Evolutionary conservation across 2,329 filamentous ascomycete genomes (phyloP), one percentile per base, ranked within the genome.

Genomic region (Penicillium polonicum): DNA sequence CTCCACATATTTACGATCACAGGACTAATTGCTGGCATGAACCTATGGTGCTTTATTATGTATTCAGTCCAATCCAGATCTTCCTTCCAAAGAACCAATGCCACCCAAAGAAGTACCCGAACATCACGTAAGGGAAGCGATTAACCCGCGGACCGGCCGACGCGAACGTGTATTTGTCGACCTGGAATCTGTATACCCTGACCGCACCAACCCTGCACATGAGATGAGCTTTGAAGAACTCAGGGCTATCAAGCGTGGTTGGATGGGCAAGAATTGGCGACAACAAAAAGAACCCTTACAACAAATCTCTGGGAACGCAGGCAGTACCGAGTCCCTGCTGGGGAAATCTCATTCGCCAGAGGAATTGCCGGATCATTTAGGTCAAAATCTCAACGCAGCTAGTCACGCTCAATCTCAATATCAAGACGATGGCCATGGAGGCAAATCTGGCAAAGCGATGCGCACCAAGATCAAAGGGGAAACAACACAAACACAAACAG

Each of bases 161-260:
- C 85, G 85, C 68, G 93, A 97, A 74, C 86, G 89, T 62, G 89
- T 97, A 31, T 93, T 90, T 76, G 92, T 96, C 71, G 87, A 96
- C 69, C 81, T 97, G 51, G 87, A 92, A 72, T 86, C 87, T 33
- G 83, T 97, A 35, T 97, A 97, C 69, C 92, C 92, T 9, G 88
- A 88, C 39, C 84, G 85, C 23, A 84, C 88, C 45, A 83, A 89
- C 59, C 82, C 86, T 1, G 85, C 85, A 3, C 86, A 86, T 33
- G 93, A 97, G 74, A 83, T 90, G 60, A 93, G 90, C 69, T 96
- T 97, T 70, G 94, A 99, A 72, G 94, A 99, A 76, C 78, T 99
- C 23, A 86, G 92, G 76, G 93, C 93, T 31, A 83, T 82, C 42
- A 85, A 85, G 64, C 84, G 90, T 56, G 93, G 93, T 0, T 87